Evolutionary conservation across 1,284 basidiomycete genomes (phyloP), one percentile per base, ranked within the genome.

Genomic region (Apiotrichum brassicae): DNA sequence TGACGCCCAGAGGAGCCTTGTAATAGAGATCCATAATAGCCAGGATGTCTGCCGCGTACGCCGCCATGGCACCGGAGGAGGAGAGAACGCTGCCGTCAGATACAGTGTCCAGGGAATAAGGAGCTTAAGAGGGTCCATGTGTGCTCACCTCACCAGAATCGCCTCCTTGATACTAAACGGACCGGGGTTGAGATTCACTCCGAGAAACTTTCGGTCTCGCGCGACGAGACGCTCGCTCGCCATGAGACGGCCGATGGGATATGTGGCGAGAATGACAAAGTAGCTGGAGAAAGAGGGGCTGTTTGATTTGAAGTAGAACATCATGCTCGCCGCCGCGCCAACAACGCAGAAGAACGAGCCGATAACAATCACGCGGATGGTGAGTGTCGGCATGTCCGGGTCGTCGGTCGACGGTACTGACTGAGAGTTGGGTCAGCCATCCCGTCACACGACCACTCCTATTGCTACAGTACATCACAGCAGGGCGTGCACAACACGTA

Each of bases 331-430:
- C 13, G 73, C 70, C 11, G 78, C 78, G 6, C 79, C 79, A 2
- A 79, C 59, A 14, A 77, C 56, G 51, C 78, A 79, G 59, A 81
- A 77, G 35, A 76, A 54, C 2, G 64, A 68, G 2, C 79, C 79
- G n/a, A 80, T 71, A 6, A 79, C 16, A 5, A 79, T 51, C 3
- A 76, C 76, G 24, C 79, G 66, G 30, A 78, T 65, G 0, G 79
- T 80, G 4, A 80, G 61, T 0, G 78, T 75, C 0, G 78, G 77
- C 2, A 80, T 56, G 0, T 72, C 63, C 0, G 78, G 74, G 47
- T 81, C 78, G 60, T 81, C 79, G 1, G 72, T 75, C 7, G 76
- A 71, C 1, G 78, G 77, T 0, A 80, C 77, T 2, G 76, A 72
- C 71, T 65, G 46, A 66, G 35, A n/a, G 39, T 5, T 14, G 36